These are phyloP conservation scores for Bipolaris zeicola DNA, from an alignment of 2,329 filamentous ascomycete species.

Conservation along the genomic window DNA sequence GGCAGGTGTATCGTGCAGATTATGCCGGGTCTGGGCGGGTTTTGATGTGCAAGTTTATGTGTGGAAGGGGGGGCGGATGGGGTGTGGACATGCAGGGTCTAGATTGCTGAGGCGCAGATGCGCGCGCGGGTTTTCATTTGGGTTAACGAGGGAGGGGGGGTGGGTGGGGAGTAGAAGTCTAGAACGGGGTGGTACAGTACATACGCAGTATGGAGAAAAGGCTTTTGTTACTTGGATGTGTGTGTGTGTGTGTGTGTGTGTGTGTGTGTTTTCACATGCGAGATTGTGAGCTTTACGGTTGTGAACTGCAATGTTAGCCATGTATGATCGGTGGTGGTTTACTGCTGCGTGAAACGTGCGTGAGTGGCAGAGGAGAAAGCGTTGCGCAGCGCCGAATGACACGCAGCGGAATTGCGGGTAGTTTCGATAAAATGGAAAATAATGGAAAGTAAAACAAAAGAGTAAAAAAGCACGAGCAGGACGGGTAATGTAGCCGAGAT, in stretches of 20 bases:
- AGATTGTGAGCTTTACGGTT: no score
- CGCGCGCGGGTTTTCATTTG: no score
- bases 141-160: no score
- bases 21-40: neutral
- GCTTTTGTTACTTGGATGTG: no score
- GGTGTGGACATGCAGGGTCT: neutral
- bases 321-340: no score
- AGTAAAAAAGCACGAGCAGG: neutral
- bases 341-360: no score
- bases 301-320: no score
- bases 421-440: neutral
- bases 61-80: neutral
- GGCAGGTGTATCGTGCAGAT: neutral
- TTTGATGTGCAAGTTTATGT: neutral
- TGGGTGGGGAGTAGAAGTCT: no score
- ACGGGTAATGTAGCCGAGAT: neutral
- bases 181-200: no score
- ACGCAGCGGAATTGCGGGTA: neutral
- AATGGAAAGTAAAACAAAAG: neutral
- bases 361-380: neutral
- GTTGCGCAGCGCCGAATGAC: neutral
- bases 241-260: no score
- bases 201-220: no score
- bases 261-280: no score
- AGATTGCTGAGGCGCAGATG: neutral